Percentiles rank a stretch among this genome's conserved stretches.
Evolutionary conservation across 495 filamentous ascomycete genomes (phyloP).

Genomic region (Tuber umbilicatum): DNA sequence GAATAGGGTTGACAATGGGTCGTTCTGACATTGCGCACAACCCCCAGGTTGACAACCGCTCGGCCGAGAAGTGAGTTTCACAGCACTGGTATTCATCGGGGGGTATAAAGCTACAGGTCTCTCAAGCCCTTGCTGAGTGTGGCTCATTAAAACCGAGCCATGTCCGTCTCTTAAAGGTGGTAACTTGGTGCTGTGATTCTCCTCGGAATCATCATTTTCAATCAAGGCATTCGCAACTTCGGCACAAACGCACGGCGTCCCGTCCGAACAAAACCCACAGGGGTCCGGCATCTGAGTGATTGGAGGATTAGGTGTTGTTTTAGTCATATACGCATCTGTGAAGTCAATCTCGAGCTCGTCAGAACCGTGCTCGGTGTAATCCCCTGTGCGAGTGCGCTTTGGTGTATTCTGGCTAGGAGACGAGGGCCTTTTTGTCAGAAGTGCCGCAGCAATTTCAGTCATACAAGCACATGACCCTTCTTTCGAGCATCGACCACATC

Average conservation of each 20-base stretch:
- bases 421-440: constrained; percentile 18
- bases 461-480: constrained; percentile 51
- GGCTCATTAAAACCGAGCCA: constrained; percentile 8
- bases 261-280: constrained; percentile 84
- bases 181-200: constrained; percentile 28
- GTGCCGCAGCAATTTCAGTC: constrained; percentile 46
- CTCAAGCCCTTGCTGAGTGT: constrained; percentile 15
- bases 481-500: constrained; percentile 51
- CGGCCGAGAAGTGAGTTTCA: constrained; percentile 48
- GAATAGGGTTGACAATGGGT: constrained; percentile 75
- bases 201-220: constrained; percentile 32
- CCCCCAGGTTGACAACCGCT: constrained; percentile 61
- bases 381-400: constrained; percentile 34
- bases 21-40: constrained; percentile 68
- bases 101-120: constrained; percentile 27
- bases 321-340: constrained; percentile 43
- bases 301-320: constrained; percentile 38
- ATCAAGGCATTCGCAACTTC: constrained; percentile 51
- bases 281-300: constrained; percentile 49
- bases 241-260: constrained; percentile 76
- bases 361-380: constrained; percentile 14
- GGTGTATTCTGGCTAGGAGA: constrained; percentile 27
- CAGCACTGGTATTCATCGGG: constrained; percentile 26
- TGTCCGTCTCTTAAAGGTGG: constrained; percentile 28
- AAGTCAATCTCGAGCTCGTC: constrained; percentile 43